Evolutionary conservation across 768 basidiomycete genomes (phyloP), one percentile per base, ranked within the genome.

Genomic region (Collybia nuda): DNA sequence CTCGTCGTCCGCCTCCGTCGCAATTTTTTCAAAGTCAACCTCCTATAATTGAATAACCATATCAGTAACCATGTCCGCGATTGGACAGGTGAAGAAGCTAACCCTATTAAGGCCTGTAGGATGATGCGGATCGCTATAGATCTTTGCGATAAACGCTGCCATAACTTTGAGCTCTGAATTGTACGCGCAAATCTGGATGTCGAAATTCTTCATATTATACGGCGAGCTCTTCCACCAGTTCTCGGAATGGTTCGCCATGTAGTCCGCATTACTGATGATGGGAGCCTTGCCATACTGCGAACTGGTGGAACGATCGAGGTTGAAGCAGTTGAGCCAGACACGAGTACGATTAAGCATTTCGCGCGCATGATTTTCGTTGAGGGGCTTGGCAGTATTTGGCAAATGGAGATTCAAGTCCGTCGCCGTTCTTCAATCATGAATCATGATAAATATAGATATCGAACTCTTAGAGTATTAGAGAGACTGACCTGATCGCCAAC

Each of bases 301-400:
- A 3, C 90, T 85, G 6, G 89, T 87, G 5, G 92, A 94, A 19
- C 92, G 85, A 66, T 98, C 94, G 37, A 96, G 72, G 67, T 94
- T 92, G 70, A 88, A 91, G 67, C 91, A 94, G 62, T 86, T 89
- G 50, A 96, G 69, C 93, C 93, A 98, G 5, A 89, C 80, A 18
- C 93, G 82, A 46, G 92, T 91, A 37, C 94, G 85, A 62, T 94
- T 96, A 48, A 93, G 80, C 69, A 93, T 82, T 69, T 94, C 89
- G 36, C 94, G 81, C 6, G 88, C 87, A 52, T 90, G 86, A 50
- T 80, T 79, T 65, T 94, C 91, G 59, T 90, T 90, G 12, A 82
- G 70, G 7, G 89, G 86, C 57, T 86, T 84, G 21, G 84, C 82
- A 1, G 84, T 82, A 38, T 78, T 77, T 1, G 88, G 89, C 24